These are phyloP conservation scores for Cystobasidium ongulense DNA, from an alignment of 768 basidiomycete genomes.

Conservation along the genomic window DNA sequence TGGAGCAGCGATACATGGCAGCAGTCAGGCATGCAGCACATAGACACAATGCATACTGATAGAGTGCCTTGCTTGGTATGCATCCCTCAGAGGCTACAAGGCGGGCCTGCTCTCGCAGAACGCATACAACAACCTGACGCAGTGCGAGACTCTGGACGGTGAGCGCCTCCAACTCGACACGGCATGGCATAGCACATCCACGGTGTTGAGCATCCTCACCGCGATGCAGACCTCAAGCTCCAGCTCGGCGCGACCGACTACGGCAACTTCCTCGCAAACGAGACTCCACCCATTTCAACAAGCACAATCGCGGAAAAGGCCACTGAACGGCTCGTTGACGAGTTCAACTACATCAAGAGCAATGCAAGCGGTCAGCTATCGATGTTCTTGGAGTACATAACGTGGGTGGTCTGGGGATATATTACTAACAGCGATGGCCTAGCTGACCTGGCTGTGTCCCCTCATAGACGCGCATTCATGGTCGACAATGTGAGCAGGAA, in stretches of 20 bases:
- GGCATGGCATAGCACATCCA: too few species aligned
- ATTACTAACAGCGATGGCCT: slow-evolving; percentile 20
- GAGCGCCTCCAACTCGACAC: too few species aligned
- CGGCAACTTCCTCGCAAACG: slow-evolving; percentile 94
- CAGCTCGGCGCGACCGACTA: slow-evolving; percentile 96
- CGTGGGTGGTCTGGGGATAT: slow-evolving; percentile 58
- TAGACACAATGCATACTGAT: too few species aligned
- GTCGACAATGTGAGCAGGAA: slow-evolving; percentile 67
- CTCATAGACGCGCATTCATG: slow-evolving; percentile 86
- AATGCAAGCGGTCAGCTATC: slow-evolving; percentile 84
- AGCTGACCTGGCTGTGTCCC: background rate
- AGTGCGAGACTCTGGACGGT: slow-evolving; percentile 98
- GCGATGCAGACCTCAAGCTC: slow-evolving; percentile 79
- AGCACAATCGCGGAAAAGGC: slow-evolving; percentile 95
- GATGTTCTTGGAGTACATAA: slow-evolving; percentile 95
- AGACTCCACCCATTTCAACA: slow-evolving; percentile 75
- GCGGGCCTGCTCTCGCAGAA: slow-evolving; percentile 77
- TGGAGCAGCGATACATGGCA: background rate
- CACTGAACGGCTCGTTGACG: slow-evolving; percentile 86
- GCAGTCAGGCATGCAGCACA: too few species aligned
- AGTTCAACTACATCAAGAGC: slow-evolving; percentile 85
- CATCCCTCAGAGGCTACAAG: slow-evolving; percentile 77
- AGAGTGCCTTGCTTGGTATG: background rate
- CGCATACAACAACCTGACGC: slow-evolving; percentile 86
- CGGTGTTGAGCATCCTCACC: too few species aligned